phyloP scores from a whole-genome alignment of 148 eudicot genomes.

The Camellia granthamiana region DNA sequence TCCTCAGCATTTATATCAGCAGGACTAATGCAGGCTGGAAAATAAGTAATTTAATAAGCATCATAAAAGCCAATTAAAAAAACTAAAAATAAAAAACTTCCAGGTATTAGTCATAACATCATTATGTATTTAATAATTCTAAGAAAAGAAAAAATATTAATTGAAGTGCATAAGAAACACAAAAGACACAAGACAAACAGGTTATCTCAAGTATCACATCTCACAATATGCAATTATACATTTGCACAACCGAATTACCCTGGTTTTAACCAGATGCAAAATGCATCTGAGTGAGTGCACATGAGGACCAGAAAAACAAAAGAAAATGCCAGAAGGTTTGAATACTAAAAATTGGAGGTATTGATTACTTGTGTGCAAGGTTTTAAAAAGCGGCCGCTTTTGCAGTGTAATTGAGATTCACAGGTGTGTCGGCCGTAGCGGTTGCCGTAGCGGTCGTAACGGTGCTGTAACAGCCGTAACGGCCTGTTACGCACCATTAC shows the following conservation, averaged over 20 bases:
- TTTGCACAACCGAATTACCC: background rate
- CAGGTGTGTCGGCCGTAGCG: too few species aligned
- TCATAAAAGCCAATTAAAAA: slow-evolving; percentile 8
- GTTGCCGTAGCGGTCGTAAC: too few species aligned
- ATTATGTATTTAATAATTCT: slow-evolving; percentile 8
- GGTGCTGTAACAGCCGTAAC: too few species aligned
- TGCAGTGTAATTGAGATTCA: too few species aligned
- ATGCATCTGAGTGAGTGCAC: background rate
- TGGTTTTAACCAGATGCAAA: background rate
- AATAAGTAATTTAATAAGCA: slow-evolving; percentile 8
- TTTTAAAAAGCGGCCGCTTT: too few species aligned
- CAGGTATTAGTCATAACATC: background rate
- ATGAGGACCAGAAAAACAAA: background rate
- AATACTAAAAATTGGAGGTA: background rate
- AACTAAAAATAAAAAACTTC: background rate
- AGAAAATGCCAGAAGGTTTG: background rate
- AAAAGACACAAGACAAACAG: background rate
- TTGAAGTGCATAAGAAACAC: slow-evolving; percentile 3
- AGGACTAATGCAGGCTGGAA: slow-evolving; percentile 97
- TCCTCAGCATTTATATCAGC: slow-evolving; percentile 99
- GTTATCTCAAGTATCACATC: background rate
- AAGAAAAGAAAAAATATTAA: background rate
- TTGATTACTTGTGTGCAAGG: background rate
- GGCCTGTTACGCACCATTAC: too few species aligned
- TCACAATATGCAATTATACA: background rate